Evolutionary conservation across 768 basidiomycete species (phyloP), one percentile per base, ranked within the genome.

Genomic region (Terana coerulea): DNA sequence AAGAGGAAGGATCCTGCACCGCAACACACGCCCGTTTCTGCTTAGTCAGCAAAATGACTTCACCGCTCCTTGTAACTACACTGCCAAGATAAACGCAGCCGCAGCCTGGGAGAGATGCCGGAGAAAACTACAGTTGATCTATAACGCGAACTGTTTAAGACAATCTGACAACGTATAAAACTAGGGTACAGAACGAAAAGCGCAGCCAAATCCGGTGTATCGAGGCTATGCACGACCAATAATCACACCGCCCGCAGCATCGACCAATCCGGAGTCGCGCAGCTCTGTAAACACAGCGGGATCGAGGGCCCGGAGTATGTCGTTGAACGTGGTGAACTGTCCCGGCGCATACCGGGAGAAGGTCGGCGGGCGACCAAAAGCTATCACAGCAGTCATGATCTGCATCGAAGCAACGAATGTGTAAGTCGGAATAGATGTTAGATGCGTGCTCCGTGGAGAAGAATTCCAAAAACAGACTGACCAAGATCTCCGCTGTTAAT

Each of bases 401-500:
- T 87, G 36, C 12, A 47, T n/a, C n/a, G 44, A 30, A 28, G 34
- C 45, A n/a, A 19, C 39, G 40, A 5, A 22, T 34, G 26, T n/a
- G 17, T 63, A 44, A 21, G 68, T 17, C 7, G 45, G 31, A 7
- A 34, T 61, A 53, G 47, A n/a, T n/a, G n/a, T n/a, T n/a, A n/a
- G 30, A 14, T 3, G 30, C 6, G 53, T 14, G 19, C 26, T 19
- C 3, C 12, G 22, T 21, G 15, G 1, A 28, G n/a, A 7, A 29
- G 22, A 29, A 15, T 17, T 9, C n/a, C n/a, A 15, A 12, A 36
- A 41, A 21, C 0, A 15, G 5, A 52, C 84, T 53, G 56, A 91
- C 90, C 46, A 95, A 69, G 12, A 95, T 88, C 56, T 91, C 87
- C 1, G 88, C 75, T 1, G 91, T 94, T 2, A 95, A 66, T 0